Evolutionary conservation across 139 green algal genomes (phyloP).

Genomic region (Trebouxia sp.): DNA sequence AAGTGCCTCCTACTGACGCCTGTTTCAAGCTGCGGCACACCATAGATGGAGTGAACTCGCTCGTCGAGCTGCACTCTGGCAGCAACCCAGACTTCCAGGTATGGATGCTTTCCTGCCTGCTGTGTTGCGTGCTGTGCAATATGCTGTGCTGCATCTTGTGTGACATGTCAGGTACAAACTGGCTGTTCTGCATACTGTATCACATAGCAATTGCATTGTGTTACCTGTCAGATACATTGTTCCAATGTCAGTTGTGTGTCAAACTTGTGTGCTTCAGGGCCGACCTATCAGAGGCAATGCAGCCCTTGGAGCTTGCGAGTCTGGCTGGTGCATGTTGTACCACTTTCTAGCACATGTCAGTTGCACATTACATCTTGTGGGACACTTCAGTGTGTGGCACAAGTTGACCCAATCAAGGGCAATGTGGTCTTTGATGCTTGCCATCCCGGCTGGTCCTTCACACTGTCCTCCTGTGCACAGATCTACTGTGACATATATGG

Average conservation of each 20-base stretch:
- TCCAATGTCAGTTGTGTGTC: too few species aligned
- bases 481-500: constrained; percentile 78
- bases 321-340: constrained; percentile 92
- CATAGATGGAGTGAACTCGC: constrained; percentile 54
- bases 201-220: too few species aligned
- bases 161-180: too few species aligned
- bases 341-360: constrained; percentile 75
- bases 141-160: too few species aligned
- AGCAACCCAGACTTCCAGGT: constrained; percentile 27
- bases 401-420: constrained; percentile 77
- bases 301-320: constrained; percentile 71
- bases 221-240: too few species aligned
- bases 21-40: background rate
- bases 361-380: too few species aligned
- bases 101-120: too few species aligned
- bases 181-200: too few species aligned
- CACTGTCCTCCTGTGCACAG: constrained; percentile 83
- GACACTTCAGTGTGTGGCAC: background rate
- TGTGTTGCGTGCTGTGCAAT: too few species aligned
- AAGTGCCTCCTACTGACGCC: constrained; percentile 79
- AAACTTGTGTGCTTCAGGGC: too few species aligned
- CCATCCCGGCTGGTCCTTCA: constrained; percentile 89
- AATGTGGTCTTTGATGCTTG: constrained; percentile 88
- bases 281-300: constrained; percentile 89
- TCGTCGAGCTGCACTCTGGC: constrained; percentile 46